Conservation (phyloP, 768 basidiomycete species). For the Pisolithus microcarpus region DNA sequence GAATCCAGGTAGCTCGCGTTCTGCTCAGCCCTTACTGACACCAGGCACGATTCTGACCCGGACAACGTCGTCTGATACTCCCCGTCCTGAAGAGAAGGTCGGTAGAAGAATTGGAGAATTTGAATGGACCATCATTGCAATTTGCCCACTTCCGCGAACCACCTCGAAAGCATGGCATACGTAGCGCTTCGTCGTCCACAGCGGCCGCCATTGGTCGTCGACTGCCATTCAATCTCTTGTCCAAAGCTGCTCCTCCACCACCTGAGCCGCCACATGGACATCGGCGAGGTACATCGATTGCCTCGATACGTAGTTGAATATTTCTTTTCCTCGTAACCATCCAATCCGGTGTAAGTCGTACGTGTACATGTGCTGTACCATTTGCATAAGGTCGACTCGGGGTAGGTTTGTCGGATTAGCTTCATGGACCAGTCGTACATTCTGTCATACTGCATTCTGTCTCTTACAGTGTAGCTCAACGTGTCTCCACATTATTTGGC, state of each 20-base stretch:
- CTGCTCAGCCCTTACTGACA: slow-evolving; percentile 36
- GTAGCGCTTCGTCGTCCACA: slow-evolving; percentile 34
- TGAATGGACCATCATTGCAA: slow-evolving; percentile 59
- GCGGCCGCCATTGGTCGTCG: slow-evolving; percentile 48
- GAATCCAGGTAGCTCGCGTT: slow-evolving; percentile 45
- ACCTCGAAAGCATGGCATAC: slow-evolving; percentile 42
- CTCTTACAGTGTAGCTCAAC: slow-evolving; percentile 13
- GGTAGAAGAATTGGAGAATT: slow-evolving; percentile 44
- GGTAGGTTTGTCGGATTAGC: slow-evolving; percentile 18
- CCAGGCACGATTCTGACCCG: slow-evolving; percentile 37
- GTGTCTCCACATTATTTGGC: neutral
- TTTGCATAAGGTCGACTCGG: slow-evolving; percentile 2
- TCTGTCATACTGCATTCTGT: slow-evolving; percentile 4
- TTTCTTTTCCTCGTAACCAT: neutral
- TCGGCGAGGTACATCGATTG: slow-evolving; percentile 39
- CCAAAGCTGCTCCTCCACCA: slow-evolving; percentile 40
- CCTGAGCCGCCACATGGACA: slow-evolving; percentile 16
- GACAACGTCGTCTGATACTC: slow-evolving; percentile 52
- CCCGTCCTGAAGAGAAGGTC: slow-evolving; percentile 30
- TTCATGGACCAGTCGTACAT: slow-evolving; percentile 14
- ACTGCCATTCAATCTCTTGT: slow-evolving; percentile 62
- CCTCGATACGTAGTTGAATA: slow-evolving; percentile 27
- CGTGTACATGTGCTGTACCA: neutral
- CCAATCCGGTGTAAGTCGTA: slow-evolving; percentile 5
- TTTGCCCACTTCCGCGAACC: slow-evolving; percentile 71